A percentile compares a stretch with the other conserved stretches of the same genome.
Evolutionary conservation across 106 monocot species (phyloP).

Genomic region (Gastrodia elata): DNA sequence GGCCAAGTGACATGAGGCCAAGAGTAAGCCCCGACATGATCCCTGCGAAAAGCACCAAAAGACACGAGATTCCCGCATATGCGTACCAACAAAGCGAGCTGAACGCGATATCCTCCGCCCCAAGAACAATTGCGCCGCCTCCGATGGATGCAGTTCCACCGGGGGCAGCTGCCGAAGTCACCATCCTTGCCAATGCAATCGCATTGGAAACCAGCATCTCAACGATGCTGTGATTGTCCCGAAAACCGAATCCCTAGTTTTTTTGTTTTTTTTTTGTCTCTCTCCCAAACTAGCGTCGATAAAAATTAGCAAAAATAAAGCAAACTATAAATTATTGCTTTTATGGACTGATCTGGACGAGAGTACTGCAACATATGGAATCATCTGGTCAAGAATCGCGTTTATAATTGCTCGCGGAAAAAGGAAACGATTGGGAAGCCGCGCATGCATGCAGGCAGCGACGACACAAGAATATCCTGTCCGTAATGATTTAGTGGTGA

Average conservation of each 20-base stretch:
- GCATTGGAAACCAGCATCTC: slow-evolving; percentile 31
- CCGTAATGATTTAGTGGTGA: no score
- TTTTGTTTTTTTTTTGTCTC: not conserved
- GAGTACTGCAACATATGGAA: not conserved
- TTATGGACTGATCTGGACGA: not conserved
- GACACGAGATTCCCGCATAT: slow-evolving; percentile 77
- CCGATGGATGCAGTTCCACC: slow-evolving; percentile 10
- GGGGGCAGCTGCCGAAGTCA: slow-evolving; percentile 9
- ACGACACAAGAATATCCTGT: not conserved
- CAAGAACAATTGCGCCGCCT: slow-evolving; percentile 5
- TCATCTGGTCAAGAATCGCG: not conserved
- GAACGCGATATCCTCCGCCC: slow-evolving; percentile 47
- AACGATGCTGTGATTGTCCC: not conserved
- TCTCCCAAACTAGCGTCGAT: not conserved
- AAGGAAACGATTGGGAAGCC: not conserved
- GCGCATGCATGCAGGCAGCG: not conserved
- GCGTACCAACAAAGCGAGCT: slow-evolving; percentile 52
- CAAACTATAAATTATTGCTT: not conserved
- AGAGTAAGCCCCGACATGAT: slow-evolving; percentile 98
- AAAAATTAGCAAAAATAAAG: not conserved
- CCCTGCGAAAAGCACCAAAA: slow-evolving; percentile 91
- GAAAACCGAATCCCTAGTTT: not conserved
- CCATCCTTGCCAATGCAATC: slow-evolving; percentile 21
- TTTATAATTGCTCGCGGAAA: not conserved
- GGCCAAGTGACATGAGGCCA: slow-evolving; percentile 90